These are phyloP conservation scores for Crucihimalaya himalaica DNA, from an alignment of 345 rosid genomes.

Conservation along the genomic window DNA sequence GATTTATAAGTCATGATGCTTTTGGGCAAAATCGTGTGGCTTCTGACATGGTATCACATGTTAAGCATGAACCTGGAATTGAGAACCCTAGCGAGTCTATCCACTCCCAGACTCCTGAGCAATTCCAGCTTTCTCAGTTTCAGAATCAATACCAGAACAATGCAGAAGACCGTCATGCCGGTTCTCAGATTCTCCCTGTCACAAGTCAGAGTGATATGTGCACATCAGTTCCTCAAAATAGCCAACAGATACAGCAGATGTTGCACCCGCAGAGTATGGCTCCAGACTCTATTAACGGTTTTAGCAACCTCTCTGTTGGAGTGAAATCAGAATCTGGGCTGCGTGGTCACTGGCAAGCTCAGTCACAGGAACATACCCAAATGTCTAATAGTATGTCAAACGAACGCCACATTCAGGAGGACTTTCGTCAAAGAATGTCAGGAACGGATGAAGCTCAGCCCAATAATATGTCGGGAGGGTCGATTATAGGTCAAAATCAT, in stretches of 20 bases:
- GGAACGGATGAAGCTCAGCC: slow-evolving; percentile 79
- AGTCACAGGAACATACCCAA: slow-evolving; percentile 57
- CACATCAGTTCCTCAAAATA: slow-evolving; percentile 55
- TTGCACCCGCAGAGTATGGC: slow-evolving; percentile 62
- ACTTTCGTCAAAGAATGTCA: slow-evolving; percentile 73
- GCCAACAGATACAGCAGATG: slow-evolving; percentile 71
- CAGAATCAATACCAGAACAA: slow-evolving; percentile 74
- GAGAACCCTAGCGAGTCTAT: slow-evolving; percentile 58
- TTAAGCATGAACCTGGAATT: slow-evolving; percentile 75
- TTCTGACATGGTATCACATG: slow-evolving; percentile 57
- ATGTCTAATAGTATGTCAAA: slow-evolving; percentile 49
- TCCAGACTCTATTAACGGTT: slow-evolving; percentile 60
- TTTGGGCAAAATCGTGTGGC: slow-evolving; percentile 58
- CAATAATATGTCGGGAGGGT: slow-evolving; percentile 70
- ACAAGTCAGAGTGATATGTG: slow-evolving; percentile 54
- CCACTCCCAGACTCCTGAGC: slow-evolving; percentile 66
- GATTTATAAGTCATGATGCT: slow-evolving; percentile 50
- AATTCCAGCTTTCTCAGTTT: slow-evolving; percentile 61
- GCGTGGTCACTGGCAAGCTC: slow-evolving; percentile 70
- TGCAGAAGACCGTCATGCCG: slow-evolving; percentile 56
- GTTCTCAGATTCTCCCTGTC: slow-evolving; percentile 49
- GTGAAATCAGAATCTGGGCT: slow-evolving; percentile 54
- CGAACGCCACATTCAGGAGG: slow-evolving; percentile 78
- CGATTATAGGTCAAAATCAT: slow-evolving; percentile 49
- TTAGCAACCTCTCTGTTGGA: slow-evolving; percentile 56